Evolutionary conservation across 2,329 filamentous ascomycete genomes (phyloP), one percentile per base, ranked within the genome.

Genomic region (Colletotrichum viniferum): DNA sequence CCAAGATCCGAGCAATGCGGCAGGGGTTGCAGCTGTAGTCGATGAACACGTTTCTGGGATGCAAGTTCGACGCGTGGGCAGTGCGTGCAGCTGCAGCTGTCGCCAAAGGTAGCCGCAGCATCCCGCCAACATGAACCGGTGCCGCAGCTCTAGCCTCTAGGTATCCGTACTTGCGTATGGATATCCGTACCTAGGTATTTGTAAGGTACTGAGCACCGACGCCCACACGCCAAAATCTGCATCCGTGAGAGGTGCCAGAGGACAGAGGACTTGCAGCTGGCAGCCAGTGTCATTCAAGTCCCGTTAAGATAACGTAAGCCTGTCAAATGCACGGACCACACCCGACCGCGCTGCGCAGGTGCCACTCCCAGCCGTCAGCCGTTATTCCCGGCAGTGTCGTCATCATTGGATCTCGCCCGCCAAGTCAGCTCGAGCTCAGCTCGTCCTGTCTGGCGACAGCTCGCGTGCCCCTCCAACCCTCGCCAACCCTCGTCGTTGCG

Each of bases 381-480:
- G 38, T 60, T 62, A 55, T 67, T 71, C 72, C 72, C 52, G 68
- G 68, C 24, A 55, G 63, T 75, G 73, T 75, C 73, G 73, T 73
- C 73, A 75, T 75, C 73, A 36, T 68, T 21, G 30, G 26, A 58
- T 32, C 26, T 65, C 30, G 38, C 38, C 56, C 36, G 34, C 62
- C 24, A 56, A 18, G n/a, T 28, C 26, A 56, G 38, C 34, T 61
- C 68, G 14, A 64, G 64, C 70, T 76, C 18, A 71, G 68, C 62
- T 55, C 24, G 14, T 30, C 30, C 38, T 16, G 55, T 55, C n/a
- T 55, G 55, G 30, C n/a, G 28, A 67, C 16, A 63, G 65, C 65
- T 74, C 58, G 58, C 43, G 58, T 73, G 48, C 63, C 62, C 68
- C 72, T 68, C 60, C 65, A 62, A 32, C 32, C 14, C 6, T 55